These are phyloP conservation scores for Phlyctochytrium planicorne DNA, from an alignment of 192 early-diverging fungal species.

Conservation along the genomic window DNA sequence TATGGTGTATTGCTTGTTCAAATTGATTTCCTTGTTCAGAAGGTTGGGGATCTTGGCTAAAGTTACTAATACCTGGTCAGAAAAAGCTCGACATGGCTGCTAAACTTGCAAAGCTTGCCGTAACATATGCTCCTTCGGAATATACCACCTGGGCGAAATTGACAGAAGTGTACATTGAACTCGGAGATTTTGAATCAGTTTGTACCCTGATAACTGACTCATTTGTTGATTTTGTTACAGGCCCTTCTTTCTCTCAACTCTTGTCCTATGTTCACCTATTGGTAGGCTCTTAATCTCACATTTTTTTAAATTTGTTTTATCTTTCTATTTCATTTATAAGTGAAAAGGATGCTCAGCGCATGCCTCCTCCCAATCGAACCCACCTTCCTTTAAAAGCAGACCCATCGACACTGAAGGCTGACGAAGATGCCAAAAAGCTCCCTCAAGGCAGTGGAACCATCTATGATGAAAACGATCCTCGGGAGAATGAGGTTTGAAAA, in stretches of 20 bases:
- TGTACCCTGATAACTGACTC: constrained; percentile 8
- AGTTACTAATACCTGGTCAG: constrained; percentile 14
- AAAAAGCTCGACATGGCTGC: constrained; percentile 74
- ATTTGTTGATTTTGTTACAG: constrained; percentile 33
- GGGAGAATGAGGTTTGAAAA: constrained; percentile 45
- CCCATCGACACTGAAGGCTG: constrained; percentile 45
- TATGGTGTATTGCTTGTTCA: constrained; percentile 87
- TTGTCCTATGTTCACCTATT: constrained; percentile 97
- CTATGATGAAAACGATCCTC: constrained; percentile 52
- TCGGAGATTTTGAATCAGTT: constrained; percentile 79
- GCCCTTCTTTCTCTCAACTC: constrained; percentile 95
- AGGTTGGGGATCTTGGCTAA: constrained; percentile 45
- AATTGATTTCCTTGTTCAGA: constrained; percentile 80
- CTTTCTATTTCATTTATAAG: not conserved
- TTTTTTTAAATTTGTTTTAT: constrained; percentile 29
- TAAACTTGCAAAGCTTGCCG: constrained; percentile 87
- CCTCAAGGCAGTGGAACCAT: constrained; percentile 39
- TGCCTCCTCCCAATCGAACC: constrained; percentile 84
- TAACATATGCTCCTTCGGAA: constrained; percentile 92
- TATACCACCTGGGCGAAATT: constrained; percentile 95
- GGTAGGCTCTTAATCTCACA: constrained; percentile 56
- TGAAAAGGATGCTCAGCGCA: constrained; percentile 83
- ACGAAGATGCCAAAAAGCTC: constrained; percentile 42
- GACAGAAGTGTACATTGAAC: constrained; percentile 87
- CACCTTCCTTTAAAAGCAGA: constrained; percentile 89